Evolutionary conservation across 2,329 filamentous ascomycete genomes (phyloP), one percentile per base, ranked within the genome.

Genomic region (Ophiognomonia clavigignenti-juglandacearum): DNA sequence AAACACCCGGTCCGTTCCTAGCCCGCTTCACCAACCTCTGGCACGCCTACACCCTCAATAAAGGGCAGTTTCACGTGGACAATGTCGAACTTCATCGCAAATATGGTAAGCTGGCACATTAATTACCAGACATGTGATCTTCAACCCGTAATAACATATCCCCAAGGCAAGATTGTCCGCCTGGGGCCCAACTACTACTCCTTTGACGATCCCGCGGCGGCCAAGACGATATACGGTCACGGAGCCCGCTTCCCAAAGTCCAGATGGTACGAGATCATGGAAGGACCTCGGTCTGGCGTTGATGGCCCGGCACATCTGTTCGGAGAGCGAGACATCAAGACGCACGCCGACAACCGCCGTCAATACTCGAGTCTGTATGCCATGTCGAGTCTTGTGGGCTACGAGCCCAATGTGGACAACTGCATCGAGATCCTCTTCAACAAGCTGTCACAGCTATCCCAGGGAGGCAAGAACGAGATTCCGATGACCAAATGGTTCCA

Each of bases 401-500:
- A 75, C 44, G 74, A 78, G 54, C 57, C 61, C 0, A 73, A 71
- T 46, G 72, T 76, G 7, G 65, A 78, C 52, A 62, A 71, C 6
- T 75, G 72, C 50, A 64, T 65, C 3, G 61, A 67, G 4, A 50
- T 75, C 0, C 65, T 77, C 22, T 47, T 56, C 1, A 50, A 59
- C 19, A 58, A 64, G 1, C 59, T 76, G 20, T n/a, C 45, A 34
- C 0, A 66, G 72, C 46, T 61, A 68, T 13, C n/a, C n/a, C n/a
- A n/a, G n/a, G 62, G 67, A 1, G 43, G 50, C 1, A 41, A 47
- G 0, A 56, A 56, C 0, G 19, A 61, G 6, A 47, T 77, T 3
- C 63, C 78, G 49, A 48, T 74, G 22, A 53, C 56, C 4, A 59
- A 66, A 34, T 71, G 66, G 64, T 58, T 75, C 20, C 71, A 74